Conservation (phyloP, 2,329 filamentous ascomycete genomes). For the Massarina eburnea region DNA sequence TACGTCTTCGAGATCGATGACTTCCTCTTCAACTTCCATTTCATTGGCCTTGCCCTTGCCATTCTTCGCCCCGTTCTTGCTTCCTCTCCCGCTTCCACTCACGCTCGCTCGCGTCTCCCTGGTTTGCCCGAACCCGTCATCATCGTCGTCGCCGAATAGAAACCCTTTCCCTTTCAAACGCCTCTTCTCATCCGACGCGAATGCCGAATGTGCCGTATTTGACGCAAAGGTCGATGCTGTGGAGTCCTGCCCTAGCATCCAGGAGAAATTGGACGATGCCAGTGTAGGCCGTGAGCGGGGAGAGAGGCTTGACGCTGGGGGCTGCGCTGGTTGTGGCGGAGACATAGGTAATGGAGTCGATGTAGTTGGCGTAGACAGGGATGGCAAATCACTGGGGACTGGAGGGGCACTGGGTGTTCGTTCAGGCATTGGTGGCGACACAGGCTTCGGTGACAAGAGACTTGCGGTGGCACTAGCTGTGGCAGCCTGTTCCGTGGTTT, state of each 20-base stretch:
- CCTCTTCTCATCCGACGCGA: conserved; percentile 39
- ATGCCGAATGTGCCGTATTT: conserved; percentile 34
- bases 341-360: conserved; percentile 18
- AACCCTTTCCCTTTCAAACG: conserved; percentile 43
- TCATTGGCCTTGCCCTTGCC: conserved; percentile 20
- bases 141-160: conserved; percentile 45
- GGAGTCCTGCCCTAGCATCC: conserved; percentile 64
- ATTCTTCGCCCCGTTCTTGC: conserved; percentile 24
- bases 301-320: conserved; percentile 28
- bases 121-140: conserved; percentile 18
- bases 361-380: conserved; percentile 10
- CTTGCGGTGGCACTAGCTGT: conserved; percentile 23
- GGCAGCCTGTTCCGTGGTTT: conserved; percentile 31
- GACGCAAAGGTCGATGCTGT: conserved; percentile 36
- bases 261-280: conserved; percentile 75
- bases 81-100: conserved; percentile 18
- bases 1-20: conserved; percentile 41
- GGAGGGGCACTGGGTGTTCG: conserved; percentile 25
- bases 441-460: conserved; percentile 19
- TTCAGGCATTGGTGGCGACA: conserved; percentile 18
- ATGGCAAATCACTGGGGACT: conserved; percentile 10
- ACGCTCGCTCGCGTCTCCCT: conserved; percentile 25
- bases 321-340: conserved; percentile 10
- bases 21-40: conserved; percentile 36
- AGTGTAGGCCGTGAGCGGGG: conserved; percentile 62